These are phyloP conservation scores for Pythium graminicola DNA, from an alignment of 352 stramenopile species.

Conservation along the genomic window DNA sequence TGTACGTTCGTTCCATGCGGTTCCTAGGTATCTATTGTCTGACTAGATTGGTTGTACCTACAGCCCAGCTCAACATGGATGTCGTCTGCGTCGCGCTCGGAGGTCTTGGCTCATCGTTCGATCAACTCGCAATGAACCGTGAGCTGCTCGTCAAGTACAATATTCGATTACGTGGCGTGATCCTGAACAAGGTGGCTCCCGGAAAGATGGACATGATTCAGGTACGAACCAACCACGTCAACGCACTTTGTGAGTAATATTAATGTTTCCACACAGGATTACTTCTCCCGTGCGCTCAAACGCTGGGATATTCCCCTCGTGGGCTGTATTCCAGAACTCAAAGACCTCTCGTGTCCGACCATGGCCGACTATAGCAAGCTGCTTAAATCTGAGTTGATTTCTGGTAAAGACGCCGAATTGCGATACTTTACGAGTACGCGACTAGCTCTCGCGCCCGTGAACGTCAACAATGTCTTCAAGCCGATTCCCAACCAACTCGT, in stretches of 20 bases:
- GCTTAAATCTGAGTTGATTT: conserved; percentile 75
- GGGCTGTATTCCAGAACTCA: conserved; percentile 82
- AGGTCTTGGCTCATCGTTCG: conserved; percentile 77
- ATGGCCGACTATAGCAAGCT: conserved; percentile 86
- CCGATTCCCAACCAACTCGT: conserved; percentile 80
- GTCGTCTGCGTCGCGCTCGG: conserved; percentile 74
- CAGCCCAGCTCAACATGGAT: conserved; percentile 75
- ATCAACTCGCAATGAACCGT: conserved; percentile 80
- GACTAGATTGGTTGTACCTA: not conserved
- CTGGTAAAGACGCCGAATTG: conserved; percentile 61
- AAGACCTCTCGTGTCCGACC: conserved; percentile 74
- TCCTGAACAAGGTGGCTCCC: conserved; percentile 87
- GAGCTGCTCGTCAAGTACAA: conserved; percentile 77
- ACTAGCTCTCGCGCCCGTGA: conserved; percentile 71
- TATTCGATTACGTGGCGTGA: conserved; percentile 68
- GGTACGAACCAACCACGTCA: conserved; percentile 23
- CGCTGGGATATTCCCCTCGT: conserved; percentile 85
- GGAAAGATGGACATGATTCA: conserved; percentile 89
- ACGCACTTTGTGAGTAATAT: not conserved
- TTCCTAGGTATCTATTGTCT: not conserved
- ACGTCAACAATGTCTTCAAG: conserved; percentile 77
- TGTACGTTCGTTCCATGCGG: conserved; percentile 26
- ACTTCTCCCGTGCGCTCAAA: conserved; percentile 86
- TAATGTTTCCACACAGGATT: conserved; percentile 43
- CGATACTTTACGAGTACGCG: conserved; percentile 82